Base-by-base conservation (phyloP, 1,139 yeast species). In the Suhomyces panamericanus region DNA sequence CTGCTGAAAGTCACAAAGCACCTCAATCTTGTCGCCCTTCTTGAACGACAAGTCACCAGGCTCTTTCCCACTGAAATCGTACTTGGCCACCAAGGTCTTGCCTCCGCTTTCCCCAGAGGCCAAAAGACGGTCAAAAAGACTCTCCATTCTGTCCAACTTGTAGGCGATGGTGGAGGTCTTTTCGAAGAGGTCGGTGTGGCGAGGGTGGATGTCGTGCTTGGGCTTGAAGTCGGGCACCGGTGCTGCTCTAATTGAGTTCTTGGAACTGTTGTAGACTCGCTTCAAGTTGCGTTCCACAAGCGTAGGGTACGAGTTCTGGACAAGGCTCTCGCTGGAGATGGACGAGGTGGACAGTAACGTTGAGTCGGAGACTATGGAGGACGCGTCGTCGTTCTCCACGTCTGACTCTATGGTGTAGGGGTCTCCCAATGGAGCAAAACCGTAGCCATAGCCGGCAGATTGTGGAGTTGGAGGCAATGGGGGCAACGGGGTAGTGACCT, bases 31-130 rank as follows among this genome's bases (percentile, higher is more conserved):
- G 32, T 73, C 76, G 13, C 74, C 77, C 32, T 58, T 50, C 4
- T 59, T 53, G 44, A 74, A 70, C 4, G 76, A 61, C 37, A 74
- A 60, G 47, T 74, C 78, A 0, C 78, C 79, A 0, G 72, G 63
- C 43, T 66, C 61, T 13, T 38, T 50, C 0, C 77, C 77, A 2
- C 44, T 44, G 47, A 70, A 74, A 43, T 60, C 62, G 47, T 55
- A 51, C 36, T 57, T 58, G 3, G 76, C 78, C 2, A 37, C 47
- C 14, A 58, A 32, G 7, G 46, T 44, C 33, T 46, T 50, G 11
- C 53, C 52, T 1, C 46, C 38, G 12, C 44, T 17, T 17, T 17
- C 41, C 2, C 47, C 32, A 14, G 24, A 20, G 15, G 11, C 8
- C 22, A 51, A 15, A 6, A 52, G 35, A 38, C 57, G 57, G 11